These are phyloP conservation scores for Rhodotorula kratochvilovae DNA, from an alignment of 768 basidiomycete species.

Conservation along the genomic window DNA sequence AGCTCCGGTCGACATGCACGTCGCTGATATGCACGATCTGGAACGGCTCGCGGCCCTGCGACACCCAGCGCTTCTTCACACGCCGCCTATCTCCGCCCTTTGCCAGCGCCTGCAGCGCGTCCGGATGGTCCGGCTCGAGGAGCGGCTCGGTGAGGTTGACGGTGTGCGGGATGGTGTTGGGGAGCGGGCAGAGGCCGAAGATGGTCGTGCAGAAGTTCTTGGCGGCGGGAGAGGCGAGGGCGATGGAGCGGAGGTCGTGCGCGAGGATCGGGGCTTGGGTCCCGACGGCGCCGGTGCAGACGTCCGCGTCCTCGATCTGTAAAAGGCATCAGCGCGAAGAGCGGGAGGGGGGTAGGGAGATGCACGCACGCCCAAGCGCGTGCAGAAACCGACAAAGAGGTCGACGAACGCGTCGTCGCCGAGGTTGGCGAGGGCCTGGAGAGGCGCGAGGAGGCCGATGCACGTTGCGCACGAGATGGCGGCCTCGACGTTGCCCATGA, in stretches of 20 bases:
- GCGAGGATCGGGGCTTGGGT: slow-evolving; percentile 60
- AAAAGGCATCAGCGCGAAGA: too few relatives aligned
- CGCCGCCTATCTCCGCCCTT: slow-evolving; percentile 2
- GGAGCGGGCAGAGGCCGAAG: slow-evolving; percentile 55
- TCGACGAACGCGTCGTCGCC: slow-evolving; percentile 55
- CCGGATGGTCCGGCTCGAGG: slow-evolving; percentile 41
- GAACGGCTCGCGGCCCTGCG: slow-evolving; percentile 48
- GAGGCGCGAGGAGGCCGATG: slow-evolving; percentile 54
- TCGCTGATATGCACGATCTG: slow-evolving; percentile 63
- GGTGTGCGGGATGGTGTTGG: slow-evolving; percentile 22
- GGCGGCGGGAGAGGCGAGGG: slow-evolving; percentile 53
- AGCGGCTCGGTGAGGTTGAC: slow-evolving; percentile 45
- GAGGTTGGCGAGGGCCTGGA: slow-evolving; percentile 53
- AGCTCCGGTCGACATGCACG: slow-evolving; percentile 60
- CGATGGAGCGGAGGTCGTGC: slow-evolving; percentile 56
- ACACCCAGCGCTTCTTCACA: neutral
- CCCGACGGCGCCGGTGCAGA: slow-evolving; percentile 56
- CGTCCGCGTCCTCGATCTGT: slow-evolving; percentile 59
- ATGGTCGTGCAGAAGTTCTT: slow-evolving; percentile 58
- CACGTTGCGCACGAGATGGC: slow-evolving; percentile 57
- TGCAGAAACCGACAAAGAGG: slow-evolving; percentile 53
- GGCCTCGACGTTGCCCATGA: slow-evolving; percentile 52
- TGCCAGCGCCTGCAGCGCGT: slow-evolving; percentile 49
- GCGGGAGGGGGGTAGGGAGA: neutral
- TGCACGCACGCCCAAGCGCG: slow-evolving; percentile 49